These are phyloP conservation scores for Mallotus japonicus DNA, from an alignment of 441 rosid genomes.

Conservation along the genomic window DNA sequence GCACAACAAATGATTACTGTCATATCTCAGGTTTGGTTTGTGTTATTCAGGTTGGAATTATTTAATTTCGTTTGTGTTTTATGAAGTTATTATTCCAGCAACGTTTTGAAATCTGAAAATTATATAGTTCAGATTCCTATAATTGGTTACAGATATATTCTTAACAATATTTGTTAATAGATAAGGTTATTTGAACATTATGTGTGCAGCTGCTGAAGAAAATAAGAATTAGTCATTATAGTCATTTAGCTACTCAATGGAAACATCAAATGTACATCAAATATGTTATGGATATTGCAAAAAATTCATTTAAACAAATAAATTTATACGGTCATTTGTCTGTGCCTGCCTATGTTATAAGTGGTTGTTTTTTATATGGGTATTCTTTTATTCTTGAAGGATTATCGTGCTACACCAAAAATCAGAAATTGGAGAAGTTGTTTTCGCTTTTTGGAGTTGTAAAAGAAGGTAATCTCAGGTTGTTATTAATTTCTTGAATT, in stretches of 20 bases:
- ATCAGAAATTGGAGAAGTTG: slow-evolving; percentile 36
- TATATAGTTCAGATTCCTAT: neutral
- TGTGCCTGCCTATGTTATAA: no score
- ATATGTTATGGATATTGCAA: no score
- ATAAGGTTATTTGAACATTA: no score
- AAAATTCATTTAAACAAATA: no score
- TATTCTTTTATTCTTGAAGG: slow-evolving; percentile 27
- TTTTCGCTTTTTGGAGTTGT: slow-evolving; percentile 64
- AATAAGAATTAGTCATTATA: no score
- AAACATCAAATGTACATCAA: no score
- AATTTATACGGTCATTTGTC: no score
- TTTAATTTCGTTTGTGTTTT: neutral
- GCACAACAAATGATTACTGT: slow-evolving; percentile 48
- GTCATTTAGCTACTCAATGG: no score
- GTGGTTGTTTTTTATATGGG: neutral
- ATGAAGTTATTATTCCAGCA: neutral
- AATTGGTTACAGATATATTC: no score
- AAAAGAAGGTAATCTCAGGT: slow-evolving; percentile 38
- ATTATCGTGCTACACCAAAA: slow-evolving; percentile 53
- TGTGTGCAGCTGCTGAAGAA: no score
- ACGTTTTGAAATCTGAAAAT: neutral
- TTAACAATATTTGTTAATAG: no score
- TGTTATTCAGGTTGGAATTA: neutral
- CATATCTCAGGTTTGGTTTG: neutral
- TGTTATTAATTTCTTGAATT: neutral